Conservation (phyloP, 169 alveolate genomes). For the Cryptosporidium canis region DNA sequence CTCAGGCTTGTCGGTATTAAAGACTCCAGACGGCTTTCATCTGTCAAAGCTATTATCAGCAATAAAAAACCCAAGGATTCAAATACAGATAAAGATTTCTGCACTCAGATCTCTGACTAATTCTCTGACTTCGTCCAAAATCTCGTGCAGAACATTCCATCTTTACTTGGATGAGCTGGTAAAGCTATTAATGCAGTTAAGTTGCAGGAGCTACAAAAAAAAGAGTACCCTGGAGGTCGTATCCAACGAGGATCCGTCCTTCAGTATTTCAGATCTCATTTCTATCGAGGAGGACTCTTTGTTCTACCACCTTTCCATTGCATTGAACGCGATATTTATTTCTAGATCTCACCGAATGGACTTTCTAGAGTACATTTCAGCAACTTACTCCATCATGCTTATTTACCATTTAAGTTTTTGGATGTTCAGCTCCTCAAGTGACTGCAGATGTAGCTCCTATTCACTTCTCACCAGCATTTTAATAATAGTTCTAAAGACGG, state of each 20-base stretch:
- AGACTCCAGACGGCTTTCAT: conserved; percentile 50
- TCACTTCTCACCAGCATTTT: conserved; percentile 16
- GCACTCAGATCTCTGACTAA: conserved; percentile 6
- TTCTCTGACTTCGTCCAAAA: conserved; percentile 49
- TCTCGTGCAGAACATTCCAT: conserved; percentile 2
- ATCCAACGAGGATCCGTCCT: not conserved
- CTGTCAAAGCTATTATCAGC: conserved; percentile 27
- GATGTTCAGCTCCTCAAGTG: conserved; percentile 41
- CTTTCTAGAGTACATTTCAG: conserved; percentile 12
- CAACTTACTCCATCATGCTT: not conserved
- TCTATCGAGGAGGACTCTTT: conserved; percentile 10
- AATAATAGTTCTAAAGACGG: conserved; percentile 28
- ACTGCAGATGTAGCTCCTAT: conserved; percentile 50
- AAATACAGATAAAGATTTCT: conserved; percentile 36
- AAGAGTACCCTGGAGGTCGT: not conserved
- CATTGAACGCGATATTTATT: conserved; percentile 42
- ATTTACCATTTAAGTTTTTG: conserved; percentile 34
- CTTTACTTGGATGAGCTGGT: conserved; percentile 25
- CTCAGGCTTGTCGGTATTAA: conserved; percentile 13
- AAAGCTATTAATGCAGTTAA: not conserved
- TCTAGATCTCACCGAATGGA: conserved; percentile 32
- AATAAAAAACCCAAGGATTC: conserved; percentile 51
- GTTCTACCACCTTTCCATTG: conserved; percentile 42
- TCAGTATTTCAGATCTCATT: conserved; percentile 39
- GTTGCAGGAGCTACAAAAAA: not conserved